These are phyloP conservation scores for Pichia kluyveri DNA, from an alignment of 805 yeast species.

Conservation along the genomic window DNA sequence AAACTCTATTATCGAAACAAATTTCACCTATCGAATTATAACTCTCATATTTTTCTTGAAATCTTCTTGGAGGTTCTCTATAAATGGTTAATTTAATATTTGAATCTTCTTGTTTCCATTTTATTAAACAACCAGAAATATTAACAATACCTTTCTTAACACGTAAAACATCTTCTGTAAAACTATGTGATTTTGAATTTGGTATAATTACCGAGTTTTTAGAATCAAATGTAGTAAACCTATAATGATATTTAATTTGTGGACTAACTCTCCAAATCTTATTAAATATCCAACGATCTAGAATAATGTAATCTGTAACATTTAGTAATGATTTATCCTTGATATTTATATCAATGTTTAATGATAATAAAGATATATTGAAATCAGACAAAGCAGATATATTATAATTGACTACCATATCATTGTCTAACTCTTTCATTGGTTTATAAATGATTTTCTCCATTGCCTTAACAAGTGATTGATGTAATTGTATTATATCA, in stretches of 20 bases:
- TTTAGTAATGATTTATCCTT: slow-evolving; percentile 12
- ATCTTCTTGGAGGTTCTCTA: background rate
- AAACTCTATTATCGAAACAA: background rate
- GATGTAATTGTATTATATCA: background rate
- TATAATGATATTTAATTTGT: slow-evolving; percentile 1
- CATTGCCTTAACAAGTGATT: background rate
- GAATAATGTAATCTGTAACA: slow-evolving; percentile 11
- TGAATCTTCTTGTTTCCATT: background rate
- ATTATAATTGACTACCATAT: background rate
- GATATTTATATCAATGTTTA: slow-evolving; percentile 30
- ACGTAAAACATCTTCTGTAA: background rate
- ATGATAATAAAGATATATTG: background rate
- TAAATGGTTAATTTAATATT: background rate
- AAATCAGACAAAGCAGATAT: background rate
- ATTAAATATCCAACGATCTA: slow-evolving; percentile 22
- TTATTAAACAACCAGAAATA: slow-evolving; percentile 1
- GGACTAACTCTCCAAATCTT: slow-evolving; percentile 8
- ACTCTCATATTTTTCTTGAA: background rate
- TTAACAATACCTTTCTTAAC: background rate
- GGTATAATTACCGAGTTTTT: background rate
- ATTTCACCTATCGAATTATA: background rate
- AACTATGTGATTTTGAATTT: background rate
- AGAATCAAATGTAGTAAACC: slow-evolving; percentile 8
- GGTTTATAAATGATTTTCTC: background rate
- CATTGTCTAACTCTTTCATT: background rate